phyloP scores from a whole-genome alignment of 2,329 filamentous ascomycete species.

The Exophiala aquamarina region DNA sequence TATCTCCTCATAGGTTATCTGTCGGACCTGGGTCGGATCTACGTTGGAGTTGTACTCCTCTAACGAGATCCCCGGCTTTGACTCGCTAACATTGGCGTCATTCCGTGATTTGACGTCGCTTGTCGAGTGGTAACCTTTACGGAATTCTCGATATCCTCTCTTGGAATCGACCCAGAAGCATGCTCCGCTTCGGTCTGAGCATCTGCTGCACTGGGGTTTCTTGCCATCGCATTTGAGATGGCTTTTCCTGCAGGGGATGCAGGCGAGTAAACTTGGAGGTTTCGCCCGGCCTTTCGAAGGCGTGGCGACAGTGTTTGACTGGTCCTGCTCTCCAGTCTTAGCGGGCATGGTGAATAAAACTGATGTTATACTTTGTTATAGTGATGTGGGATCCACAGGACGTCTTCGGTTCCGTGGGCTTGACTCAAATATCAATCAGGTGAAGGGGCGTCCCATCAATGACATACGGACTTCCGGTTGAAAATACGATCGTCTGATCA shows the following conservation, averaged over 20 bases:
- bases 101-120: slow-evolving; percentile 6
- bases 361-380: too few species aligned
- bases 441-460: too few species aligned
- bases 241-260: slow-evolving; percentile 52
- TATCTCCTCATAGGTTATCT: slow-evolving; percentile 22
- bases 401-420: too few species aligned
- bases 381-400: too few species aligned
- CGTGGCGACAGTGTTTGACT: too few species aligned
- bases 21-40: slow-evolving; percentile 20
- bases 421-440: too few species aligned
- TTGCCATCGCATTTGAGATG: slow-evolving; percentile 76
- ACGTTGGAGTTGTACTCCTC: slow-evolving; percentile 12
- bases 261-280: slow-evolving; percentile 43
- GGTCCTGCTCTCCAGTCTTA: too few species aligned
- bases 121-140: slow-evolving; percentile 14
- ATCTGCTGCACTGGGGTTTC: slow-evolving; percentile 66
- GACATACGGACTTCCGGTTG: too few species aligned
- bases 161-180: slow-evolving; percentile 49
- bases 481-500: too few species aligned
- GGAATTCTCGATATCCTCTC: slow-evolving; percentile 27
- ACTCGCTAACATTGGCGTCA: slow-evolving; percentile 8
- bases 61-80: slow-evolving; percentile 10
- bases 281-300: slow-evolving; percentile 25
- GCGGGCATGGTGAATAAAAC: background rate
- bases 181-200: slow-evolving; percentile 56